Evolutionary conservation across 2,329 filamentous ascomycete genomes (phyloP).

Genomic region (Orbilia ellipsospora): DNA sequence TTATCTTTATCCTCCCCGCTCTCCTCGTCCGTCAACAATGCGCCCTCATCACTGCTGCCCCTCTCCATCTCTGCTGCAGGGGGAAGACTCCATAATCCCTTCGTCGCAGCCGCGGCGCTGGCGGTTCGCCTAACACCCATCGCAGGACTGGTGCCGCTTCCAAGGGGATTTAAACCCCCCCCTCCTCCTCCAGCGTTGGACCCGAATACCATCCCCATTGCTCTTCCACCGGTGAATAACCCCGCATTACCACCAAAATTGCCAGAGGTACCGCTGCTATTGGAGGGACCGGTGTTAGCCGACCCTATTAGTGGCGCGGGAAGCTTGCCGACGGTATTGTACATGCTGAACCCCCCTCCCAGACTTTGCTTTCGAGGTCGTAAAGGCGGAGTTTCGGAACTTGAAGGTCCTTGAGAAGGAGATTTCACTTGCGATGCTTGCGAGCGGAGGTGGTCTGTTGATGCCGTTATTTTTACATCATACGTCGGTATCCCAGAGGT

Average conservation of each 20-base stretch:
- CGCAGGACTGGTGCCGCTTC: constrained; percentile 33
- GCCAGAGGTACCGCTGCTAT: not conserved
- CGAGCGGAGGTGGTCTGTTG: constrained; percentile 75
- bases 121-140: constrained; percentile 53
- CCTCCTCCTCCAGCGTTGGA: constrained; percentile 11
- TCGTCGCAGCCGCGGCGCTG: constrained; percentile 47
- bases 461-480: constrained; percentile 79
- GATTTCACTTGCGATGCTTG: constrained; percentile 27
- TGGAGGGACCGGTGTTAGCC: constrained; percentile 4
- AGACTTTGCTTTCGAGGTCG: constrained; percentile 41
- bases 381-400: constrained; percentile 26
- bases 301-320: constrained; percentile 35
- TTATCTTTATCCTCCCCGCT: constrained; percentile 42
- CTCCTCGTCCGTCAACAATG: constrained; percentile 46
- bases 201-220: constrained; percentile 53
- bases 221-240: constrained; percentile 28
- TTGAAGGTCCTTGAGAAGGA: constrained; percentile 1
- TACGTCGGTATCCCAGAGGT: constrained; percentile 64
- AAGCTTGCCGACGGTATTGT: constrained; percentile 42
- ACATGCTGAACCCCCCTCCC: constrained; percentile 47
- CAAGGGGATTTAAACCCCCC: not conserved
- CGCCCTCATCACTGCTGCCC: constrained; percentile 46
- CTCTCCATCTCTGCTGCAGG: constrained; percentile 41
- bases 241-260: constrained; percentile 13
- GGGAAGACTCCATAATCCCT: constrained; percentile 43